These are phyloP conservation scores for Amaranthus tricolor DNA, from an alignment of 179 eudicot genomes.

Conservation along the genomic window DNA sequence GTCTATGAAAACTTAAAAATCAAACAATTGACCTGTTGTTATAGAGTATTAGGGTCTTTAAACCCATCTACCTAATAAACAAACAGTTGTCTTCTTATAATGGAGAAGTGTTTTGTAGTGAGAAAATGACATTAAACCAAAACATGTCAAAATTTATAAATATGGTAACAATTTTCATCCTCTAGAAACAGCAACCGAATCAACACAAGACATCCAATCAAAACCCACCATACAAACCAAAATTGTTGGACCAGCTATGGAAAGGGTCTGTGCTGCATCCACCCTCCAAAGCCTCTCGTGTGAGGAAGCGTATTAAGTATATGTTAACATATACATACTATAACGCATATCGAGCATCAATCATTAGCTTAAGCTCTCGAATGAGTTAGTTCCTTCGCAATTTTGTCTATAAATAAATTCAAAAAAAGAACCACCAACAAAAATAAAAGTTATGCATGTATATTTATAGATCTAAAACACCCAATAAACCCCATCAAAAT, in stretches of 20 bases:
- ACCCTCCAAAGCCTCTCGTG: too few relatives aligned
- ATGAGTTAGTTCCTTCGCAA: too few relatives aligned
- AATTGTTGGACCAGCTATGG: neutral
- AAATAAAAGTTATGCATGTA: too few relatives aligned
- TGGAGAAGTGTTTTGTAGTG: neutral
- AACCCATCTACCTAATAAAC: neutral
- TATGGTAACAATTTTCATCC: neutral
- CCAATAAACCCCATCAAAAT: neutral
- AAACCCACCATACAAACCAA: neutral
- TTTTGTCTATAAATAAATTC: neutral
- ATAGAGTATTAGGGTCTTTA: neutral
- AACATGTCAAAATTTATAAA: too few relatives aligned
- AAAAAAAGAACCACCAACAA: neutral
- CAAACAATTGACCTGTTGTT: neutral
- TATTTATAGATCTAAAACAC: conserved; percentile 14
- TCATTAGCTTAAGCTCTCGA: too few relatives aligned
- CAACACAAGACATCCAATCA: too few relatives aligned
- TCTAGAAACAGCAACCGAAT: neutral
- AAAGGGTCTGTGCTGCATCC: too few relatives aligned
- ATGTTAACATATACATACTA: too few relatives aligned
- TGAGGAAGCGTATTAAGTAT: too few relatives aligned
- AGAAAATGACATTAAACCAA: conserved; percentile 16
- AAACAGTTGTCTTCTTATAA: neutral
- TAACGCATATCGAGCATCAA: too few relatives aligned
- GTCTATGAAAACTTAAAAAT: conserved; percentile 1